Evolutionary conservation across 208 protist genomes (phyloP).

Genomic region (Vickermania ingenoplastis): DNA sequence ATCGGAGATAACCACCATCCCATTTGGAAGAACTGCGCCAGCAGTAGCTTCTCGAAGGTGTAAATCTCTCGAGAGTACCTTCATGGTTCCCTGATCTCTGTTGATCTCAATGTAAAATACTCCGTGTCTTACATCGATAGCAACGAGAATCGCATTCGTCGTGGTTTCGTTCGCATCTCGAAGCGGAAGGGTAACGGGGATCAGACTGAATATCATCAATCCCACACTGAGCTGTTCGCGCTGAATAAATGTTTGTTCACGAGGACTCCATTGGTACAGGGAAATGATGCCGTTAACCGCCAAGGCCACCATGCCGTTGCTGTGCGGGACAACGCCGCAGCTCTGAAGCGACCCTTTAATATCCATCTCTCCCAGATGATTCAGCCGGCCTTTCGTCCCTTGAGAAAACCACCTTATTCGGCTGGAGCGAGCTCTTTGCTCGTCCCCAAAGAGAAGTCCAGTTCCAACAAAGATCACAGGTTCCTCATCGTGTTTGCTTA

Average conservation of each 20-base stretch:
- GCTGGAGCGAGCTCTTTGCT: slow-evolving; percentile 44
- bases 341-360: slow-evolving; percentile 67
- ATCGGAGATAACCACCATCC: slow-evolving; percentile 47
- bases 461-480: slow-evolving; percentile 57
- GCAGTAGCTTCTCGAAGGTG: slow-evolving; percentile 58
- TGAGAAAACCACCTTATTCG: slow-evolving; percentile 40
- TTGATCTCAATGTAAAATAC: slow-evolving; percentile 53
- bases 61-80: slow-evolving; percentile 34
- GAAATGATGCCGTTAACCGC: slow-evolving; percentile 68
- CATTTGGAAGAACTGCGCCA: slow-evolving; percentile 14
- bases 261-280: slow-evolving; percentile 52
- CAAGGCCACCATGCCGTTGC: slow-evolving; percentile 54
- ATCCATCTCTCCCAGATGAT: slow-evolving; percentile 35
- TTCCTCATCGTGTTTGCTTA: slow-evolving; percentile 5
- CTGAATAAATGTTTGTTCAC: slow-evolving; percentile 53
- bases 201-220: slow-evolving; percentile 41
- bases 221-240: slow-evolving; percentile 58
- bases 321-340: slow-evolving; percentile 63
- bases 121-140: slow-evolving; percentile 60
- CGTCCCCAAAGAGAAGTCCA: slow-evolving; percentile 71
- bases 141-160: slow-evolving; percentile 24
- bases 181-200: slow-evolving; percentile 35
- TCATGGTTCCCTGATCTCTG: slow-evolving; percentile 55
- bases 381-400: slow-evolving; percentile 8
- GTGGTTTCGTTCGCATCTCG: too few species aligned